Conservation (phyloP, 2,329 filamentous ascomycete genomes). For the Coniochaeta ligniaria region DNA sequence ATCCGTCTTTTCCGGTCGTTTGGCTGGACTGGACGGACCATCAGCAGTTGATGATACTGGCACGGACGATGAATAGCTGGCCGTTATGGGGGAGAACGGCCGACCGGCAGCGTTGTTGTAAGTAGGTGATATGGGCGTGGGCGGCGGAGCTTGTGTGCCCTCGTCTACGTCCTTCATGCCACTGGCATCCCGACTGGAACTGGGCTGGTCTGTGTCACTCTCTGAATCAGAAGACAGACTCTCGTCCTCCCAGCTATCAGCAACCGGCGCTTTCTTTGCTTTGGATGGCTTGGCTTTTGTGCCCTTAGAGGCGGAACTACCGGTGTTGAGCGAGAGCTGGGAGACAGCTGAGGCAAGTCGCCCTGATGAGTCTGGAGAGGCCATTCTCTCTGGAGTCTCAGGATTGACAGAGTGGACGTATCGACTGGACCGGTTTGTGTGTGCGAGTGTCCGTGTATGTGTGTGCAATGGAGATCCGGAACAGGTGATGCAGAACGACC, state of each 20-base stretch:
- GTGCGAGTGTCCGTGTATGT: neutral
- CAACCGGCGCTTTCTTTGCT: conserved; percentile 12
- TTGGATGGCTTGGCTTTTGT: conserved; percentile 6
- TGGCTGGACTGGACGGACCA: conserved; percentile 6
- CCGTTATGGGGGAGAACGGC: conserved; percentile 15
- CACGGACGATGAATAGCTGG: neutral
- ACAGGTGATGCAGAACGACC: neutral
- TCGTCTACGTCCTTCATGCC: conserved; percentile 4
- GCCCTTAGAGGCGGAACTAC: neutral
- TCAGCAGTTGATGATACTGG: conserved; percentile 2
- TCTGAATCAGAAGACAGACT: conserved; percentile 8
- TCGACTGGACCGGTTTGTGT: neutral
- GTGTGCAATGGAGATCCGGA: neutral
- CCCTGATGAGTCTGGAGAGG: neutral
- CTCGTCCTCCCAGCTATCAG: conserved; percentile 20
- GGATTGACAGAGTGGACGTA: neutral
- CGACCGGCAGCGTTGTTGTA: conserved; percentile 16
- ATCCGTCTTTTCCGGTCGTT: conserved; percentile 83
- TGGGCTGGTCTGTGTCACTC: neutral
- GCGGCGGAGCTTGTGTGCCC: conserved; percentile 47
- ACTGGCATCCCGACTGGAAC: conserved; percentile 3
- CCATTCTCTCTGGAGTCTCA: neutral
- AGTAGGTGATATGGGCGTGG: conserved; percentile 57
- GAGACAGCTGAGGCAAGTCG: neutral
- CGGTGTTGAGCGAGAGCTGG: neutral